These are phyloP conservation scores for Magnusiomyces starmeri DNA, from an alignment of 1,139 yeast genomes.

Conservation along the genomic window DNA sequence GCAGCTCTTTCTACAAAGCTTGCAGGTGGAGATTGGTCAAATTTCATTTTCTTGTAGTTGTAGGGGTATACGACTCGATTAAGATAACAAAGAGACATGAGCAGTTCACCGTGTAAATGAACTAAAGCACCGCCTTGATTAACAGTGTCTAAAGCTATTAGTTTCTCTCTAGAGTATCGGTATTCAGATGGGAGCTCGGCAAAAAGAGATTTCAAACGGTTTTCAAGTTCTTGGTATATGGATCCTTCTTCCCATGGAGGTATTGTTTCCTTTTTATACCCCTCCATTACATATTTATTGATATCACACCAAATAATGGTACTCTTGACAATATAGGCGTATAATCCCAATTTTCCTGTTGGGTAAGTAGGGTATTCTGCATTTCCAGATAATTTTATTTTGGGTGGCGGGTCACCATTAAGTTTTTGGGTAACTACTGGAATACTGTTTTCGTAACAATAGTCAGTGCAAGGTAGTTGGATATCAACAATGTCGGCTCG, in stretches of 20 bases:
- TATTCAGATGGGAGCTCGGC: slow-evolving; percentile 21
- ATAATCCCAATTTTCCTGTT: slow-evolving; percentile 18
- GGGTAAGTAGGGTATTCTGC: slow-evolving; percentile 10
- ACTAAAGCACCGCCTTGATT: slow-evolving; percentile 25
- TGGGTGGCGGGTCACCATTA: slow-evolving; percentile 16
- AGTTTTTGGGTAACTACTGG: slow-evolving; percentile 28
- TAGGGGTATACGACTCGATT: slow-evolving; percentile 24
- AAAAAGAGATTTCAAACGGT: slow-evolving; percentile 15
- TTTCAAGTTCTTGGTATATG: slow-evolving; percentile 14
- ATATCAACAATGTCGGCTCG: slow-evolving; percentile 26
- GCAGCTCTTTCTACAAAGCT: slow-evolving; percentile 29
- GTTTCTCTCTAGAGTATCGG: slow-evolving; percentile 22
- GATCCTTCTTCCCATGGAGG: slow-evolving; percentile 26
- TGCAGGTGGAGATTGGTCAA: slow-evolving; percentile 25
- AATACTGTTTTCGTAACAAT: slow-evolving; percentile 26
- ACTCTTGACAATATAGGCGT: slow-evolving; percentile 30
- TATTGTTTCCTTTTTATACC: slow-evolving; percentile 16
- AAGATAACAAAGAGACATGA: slow-evolving; percentile 24
- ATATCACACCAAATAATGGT: slow-evolving; percentile 32
- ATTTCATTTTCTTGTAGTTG: slow-evolving; percentile 15
- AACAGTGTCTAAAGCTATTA: slow-evolving; percentile 20
- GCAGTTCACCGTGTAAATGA: slow-evolving; percentile 25
- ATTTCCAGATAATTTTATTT: slow-evolving; percentile 10
- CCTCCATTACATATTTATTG: slow-evolving; percentile 25
- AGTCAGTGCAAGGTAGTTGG: slow-evolving; percentile 32